These are phyloP conservation scores for Diaporthe humulicola DNA, from an alignment of 2,329 filamentous ascomycete species.

Conservation along the genomic window DNA sequence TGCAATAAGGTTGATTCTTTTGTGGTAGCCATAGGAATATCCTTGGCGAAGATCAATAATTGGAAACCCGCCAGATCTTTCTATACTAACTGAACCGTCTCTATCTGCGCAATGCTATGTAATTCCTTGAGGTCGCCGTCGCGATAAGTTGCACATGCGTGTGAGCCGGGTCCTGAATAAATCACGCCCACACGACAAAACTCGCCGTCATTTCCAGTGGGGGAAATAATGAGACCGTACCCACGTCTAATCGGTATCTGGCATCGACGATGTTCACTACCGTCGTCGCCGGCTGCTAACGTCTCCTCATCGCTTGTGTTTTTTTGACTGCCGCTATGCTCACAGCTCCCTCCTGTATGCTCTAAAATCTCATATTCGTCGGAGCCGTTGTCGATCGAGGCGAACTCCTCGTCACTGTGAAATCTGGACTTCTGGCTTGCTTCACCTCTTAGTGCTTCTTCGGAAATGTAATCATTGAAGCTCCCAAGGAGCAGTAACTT, in stretches of 20 bases:
- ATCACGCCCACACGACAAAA: background rate
- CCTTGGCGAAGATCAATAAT: background rate
- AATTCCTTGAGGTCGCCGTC: background rate
- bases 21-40: too few relatives aligned
- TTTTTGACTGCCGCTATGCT: background rate
- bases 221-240: background rate
- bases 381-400: rapidly evolving
- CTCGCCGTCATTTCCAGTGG: background rate
- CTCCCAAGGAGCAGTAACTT: background rate
- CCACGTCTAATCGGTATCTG: background rate
- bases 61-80: background rate
- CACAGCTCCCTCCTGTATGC: too few relatives aligned
- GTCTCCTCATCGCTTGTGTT: background rate
- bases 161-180: rapidly evolving
- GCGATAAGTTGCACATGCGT: background rate
- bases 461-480: background rate
- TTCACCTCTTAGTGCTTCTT: background rate
- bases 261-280: background rate
- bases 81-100: background rate
- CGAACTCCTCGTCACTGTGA: background rate
- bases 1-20: background rate
- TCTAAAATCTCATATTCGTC: background rate
- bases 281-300: background rate
- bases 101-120: background rate
- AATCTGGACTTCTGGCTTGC: background rate